phyloP scores from a whole-genome alignment of 352 stramenopile genomes.

The Saprolegnia parasitica region DNA sequence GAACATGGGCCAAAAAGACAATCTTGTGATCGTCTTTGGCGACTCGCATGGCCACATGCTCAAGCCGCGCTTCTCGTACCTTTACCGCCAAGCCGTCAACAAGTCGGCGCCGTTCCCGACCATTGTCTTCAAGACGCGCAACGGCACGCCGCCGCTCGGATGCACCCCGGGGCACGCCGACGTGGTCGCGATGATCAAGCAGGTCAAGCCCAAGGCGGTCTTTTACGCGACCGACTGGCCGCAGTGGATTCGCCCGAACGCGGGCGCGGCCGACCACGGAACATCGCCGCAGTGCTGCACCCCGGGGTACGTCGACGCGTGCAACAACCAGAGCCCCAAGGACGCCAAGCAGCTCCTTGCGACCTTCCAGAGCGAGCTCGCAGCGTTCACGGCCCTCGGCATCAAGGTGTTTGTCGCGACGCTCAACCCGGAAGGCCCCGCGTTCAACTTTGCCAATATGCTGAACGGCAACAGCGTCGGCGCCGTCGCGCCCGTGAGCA shows the following conservation, averaged over 20 bases:
- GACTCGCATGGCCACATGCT: constrained; percentile 17
- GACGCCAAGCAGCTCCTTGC: constrained; percentile 5
- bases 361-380: constrained; percentile 15
- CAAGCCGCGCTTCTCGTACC: constrained; percentile 15
- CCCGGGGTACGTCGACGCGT: constrained; percentile 6
- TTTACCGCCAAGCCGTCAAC: constrained; percentile 15
- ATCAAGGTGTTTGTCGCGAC: constrained; percentile 30
- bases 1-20: constrained; percentile 16
- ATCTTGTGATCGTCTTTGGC: constrained; percentile 15
- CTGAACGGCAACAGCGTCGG: constrained; percentile 12
- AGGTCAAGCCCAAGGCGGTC: constrained; percentile 22
- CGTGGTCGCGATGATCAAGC: constrained; percentile 4
- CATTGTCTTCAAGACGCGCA: constrained; percentile 17
- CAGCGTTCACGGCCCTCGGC: background rate
- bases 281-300: constrained; percentile 8
- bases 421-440: constrained; percentile 17
- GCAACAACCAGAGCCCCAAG: constrained; percentile 11
- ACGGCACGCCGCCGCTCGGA: background rate
- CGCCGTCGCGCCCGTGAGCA: background rate
- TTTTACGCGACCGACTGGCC: constrained; percentile 16
- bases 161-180: constrained; percentile 1
- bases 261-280: background rate
- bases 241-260: constrained; percentile 17
- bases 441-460: constrained; percentile 26
- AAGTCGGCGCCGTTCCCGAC: constrained; percentile 3